Conservation (phyloP, 768 basidiomycete genomes). For the Pleurotus giganteus region DNA sequence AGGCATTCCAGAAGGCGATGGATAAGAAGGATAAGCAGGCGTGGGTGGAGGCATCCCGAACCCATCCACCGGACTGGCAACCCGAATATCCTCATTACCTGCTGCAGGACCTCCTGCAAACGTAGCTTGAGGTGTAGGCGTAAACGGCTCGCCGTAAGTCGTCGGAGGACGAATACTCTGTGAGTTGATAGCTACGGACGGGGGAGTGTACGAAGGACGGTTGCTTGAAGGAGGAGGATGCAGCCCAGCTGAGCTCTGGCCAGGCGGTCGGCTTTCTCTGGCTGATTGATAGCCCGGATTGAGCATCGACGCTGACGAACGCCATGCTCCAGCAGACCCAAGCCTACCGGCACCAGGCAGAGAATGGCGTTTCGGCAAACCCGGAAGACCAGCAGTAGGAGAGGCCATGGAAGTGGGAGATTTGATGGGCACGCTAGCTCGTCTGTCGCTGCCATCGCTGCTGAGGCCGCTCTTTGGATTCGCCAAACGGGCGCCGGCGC, state of each 20-base stretch:
- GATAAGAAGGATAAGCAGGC: constrained; percentile 73
- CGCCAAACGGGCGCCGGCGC: constrained; percentile 10
- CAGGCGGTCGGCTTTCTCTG: not conserved
- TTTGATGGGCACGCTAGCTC: constrained; percentile 3
- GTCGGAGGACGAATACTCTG: constrained; percentile 49
- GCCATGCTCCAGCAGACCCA: constrained; percentile 14
- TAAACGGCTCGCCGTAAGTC: constrained; percentile 49
- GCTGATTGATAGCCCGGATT: constrained; percentile 14
- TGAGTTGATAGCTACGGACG: constrained; percentile 25
- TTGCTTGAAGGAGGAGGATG: constrained; percentile 10
- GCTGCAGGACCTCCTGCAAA: not conserved
- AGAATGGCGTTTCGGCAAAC: constrained; percentile 1
- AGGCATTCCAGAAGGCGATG: constrained; percentile 41
- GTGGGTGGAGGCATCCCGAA: constrained; percentile 51
- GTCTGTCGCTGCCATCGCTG: not conserved
- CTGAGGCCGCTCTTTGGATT: not conserved
- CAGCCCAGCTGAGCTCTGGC: not conserved
- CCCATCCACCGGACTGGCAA: not conserved
- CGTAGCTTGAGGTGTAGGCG: constrained; percentile 17
- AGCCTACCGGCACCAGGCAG: constrained; percentile 6
- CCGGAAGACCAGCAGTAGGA: not conserved
- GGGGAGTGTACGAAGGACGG: constrained; percentile 25
- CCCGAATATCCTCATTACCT: not conserved
- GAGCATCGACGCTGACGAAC: constrained; percentile 21
- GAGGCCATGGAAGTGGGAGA: constrained; percentile 7